Conservation (phyloP, 306 rosid species). For the Malus fusca region DNA sequence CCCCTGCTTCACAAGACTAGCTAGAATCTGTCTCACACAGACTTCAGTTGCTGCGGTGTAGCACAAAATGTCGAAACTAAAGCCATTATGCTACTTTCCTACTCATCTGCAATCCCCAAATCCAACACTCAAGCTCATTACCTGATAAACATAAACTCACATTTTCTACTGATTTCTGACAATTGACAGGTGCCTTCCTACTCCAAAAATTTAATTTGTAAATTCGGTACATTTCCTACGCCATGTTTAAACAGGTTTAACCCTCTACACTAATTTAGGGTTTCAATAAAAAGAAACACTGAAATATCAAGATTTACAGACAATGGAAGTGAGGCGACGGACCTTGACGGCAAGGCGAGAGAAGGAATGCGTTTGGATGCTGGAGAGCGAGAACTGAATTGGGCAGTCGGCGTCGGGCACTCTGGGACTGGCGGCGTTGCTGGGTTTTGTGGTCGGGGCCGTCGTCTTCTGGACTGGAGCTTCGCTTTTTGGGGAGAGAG, state of each 20-base stretch:
- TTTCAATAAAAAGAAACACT: not conserved
- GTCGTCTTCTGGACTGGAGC: not conserved
- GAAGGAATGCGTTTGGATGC: slow-evolving; percentile 34
- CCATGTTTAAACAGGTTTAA: not conserved
- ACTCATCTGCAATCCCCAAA: not conserved
- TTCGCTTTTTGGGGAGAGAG: slow-evolving; percentile 28
- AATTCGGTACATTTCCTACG: not conserved
- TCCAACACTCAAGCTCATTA: not conserved
- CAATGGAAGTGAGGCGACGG: not conserved
- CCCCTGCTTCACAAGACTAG: too few species aligned
- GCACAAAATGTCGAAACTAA: too few species aligned
- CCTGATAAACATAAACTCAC: not conserved
- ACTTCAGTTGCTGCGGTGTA: too few species aligned
- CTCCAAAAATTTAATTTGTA: not conserved
- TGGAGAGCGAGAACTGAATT: slow-evolving; percentile 54
- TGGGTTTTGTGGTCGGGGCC: not conserved
- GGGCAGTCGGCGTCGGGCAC: slow-evolving; percentile 48
- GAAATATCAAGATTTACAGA: not conserved
- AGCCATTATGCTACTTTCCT: too few species aligned
- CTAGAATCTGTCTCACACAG: too few species aligned
- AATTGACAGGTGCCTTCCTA: not conserved
- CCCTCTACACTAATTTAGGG: not conserved
- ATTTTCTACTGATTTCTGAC: not conserved
- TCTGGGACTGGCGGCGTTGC: not conserved
- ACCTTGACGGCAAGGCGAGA: slow-evolving; percentile 55